Evolutionary conservation across 805 yeast species (phyloP).

Genomic region (Limtongia smithiae): DNA sequence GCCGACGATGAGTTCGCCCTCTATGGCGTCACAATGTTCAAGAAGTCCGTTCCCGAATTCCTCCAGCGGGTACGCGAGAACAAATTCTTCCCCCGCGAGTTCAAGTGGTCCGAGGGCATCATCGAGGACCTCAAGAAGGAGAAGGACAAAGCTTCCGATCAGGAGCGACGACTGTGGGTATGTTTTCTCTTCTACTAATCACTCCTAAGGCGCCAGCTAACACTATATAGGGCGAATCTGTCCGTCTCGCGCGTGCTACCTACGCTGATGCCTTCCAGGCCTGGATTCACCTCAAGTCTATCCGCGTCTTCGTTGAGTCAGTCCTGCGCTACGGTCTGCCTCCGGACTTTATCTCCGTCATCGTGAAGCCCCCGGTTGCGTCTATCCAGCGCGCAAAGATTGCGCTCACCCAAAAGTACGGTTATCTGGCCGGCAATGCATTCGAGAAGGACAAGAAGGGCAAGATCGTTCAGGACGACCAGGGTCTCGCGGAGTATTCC

Average conservation of each 20-base stretch:
- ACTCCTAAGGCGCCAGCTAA: constrained; percentile 26
- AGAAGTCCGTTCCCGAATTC: constrained; percentile 71
- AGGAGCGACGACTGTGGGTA: constrained; percentile 59
- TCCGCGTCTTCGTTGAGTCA: constrained; percentile 86
- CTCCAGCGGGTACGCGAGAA: constrained; percentile 69
- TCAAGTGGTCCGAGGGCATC: constrained; percentile 74
- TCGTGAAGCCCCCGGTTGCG: constrained; percentile 43
- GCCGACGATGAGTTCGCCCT: constrained; percentile 71
- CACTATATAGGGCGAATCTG: constrained; percentile 53
- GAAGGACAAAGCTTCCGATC: constrained; percentile 66
- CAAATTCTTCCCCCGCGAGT: constrained; percentile 91
- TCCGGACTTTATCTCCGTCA: constrained; percentile 68
- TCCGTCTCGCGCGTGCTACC: constrained; percentile 83
- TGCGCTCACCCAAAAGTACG: constrained; percentile 70
- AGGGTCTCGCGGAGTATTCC: constrained; percentile 77
- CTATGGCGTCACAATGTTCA: constrained; percentile 79
- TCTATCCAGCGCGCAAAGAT: constrained; percentile 56
- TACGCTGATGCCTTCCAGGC: constrained; percentile 77
- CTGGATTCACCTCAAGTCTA: constrained; percentile 86
- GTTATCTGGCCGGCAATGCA: constrained; percentile 89
- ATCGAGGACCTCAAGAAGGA: constrained; percentile 73
- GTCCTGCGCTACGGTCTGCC: constrained; percentile 96
- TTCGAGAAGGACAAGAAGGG: constrained; percentile 66
- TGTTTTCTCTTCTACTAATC: not conserved
- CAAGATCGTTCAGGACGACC: constrained; percentile 55